Conservation (phyloP, 2,329 filamentous ascomycete species). For the Fusarium citri region DNA sequence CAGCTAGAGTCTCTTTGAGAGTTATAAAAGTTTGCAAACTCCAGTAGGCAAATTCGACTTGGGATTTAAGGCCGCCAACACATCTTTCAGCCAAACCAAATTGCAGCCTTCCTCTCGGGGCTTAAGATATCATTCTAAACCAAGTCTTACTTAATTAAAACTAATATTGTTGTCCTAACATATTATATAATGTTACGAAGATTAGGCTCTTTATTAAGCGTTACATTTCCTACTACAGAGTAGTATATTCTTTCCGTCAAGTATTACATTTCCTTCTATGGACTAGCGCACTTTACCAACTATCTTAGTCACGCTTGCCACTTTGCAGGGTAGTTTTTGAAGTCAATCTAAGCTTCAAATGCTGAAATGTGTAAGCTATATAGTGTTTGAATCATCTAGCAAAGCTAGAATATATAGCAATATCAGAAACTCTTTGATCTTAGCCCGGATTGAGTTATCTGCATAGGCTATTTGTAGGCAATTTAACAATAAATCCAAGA, state of each 20-base stretch:
- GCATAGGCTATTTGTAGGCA: not conserved
- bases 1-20: constrained; percentile 12
- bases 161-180: not conserved
- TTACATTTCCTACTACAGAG: not conserved
- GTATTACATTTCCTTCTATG: not conserved
- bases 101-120: not conserved
- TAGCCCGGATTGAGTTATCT: not conserved
- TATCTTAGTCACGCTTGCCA: not conserved
- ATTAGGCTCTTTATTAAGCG: not conserved
- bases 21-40: too few relatives aligned
- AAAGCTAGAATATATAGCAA: not conserved
- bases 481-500: not conserved
- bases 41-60: constrained; percentile 6
- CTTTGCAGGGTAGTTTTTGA: not conserved
- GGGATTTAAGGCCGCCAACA: not conserved
- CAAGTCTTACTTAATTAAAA: not conserved
- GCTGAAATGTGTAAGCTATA: too few relatives aligned
- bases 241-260: not conserved
- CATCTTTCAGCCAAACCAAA: not conserved
- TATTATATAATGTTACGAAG: not conserved
- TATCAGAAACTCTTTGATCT: not conserved
- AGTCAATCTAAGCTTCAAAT: not conserved
- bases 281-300: not conserved
- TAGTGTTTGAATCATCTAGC: not conserved
- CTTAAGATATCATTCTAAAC: not conserved